Conservation (phyloP, 805 yeast genomes). For the Candida ipomoeae region DNA sequence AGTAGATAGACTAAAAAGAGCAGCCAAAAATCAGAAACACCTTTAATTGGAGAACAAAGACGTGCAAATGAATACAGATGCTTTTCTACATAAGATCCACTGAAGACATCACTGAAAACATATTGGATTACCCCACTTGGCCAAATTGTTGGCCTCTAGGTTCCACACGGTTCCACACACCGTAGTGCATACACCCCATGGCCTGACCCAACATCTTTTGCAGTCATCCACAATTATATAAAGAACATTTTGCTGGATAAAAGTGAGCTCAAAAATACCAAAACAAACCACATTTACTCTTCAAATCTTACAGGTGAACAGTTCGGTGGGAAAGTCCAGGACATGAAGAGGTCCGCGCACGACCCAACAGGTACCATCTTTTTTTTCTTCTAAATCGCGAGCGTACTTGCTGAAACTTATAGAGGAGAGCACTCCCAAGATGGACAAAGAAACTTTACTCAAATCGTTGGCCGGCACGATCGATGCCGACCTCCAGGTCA, state of each 20-base stretch:
- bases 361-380: background rate
- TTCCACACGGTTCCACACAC: background rate
- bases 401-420: background rate
- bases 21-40: background rate
- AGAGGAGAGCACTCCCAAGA: constrained; percentile 13
- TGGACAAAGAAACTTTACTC: constrained; percentile 50
- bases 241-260: background rate
- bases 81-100: background rate
- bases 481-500: constrained; percentile 45
- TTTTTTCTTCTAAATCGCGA: background rate
- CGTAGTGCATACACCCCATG: background rate
- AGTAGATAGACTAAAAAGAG: background rate
- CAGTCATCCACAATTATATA: background rate
- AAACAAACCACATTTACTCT: background rate
- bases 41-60: background rate
- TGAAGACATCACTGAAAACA: background rate
- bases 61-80: background rate
- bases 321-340: too few species aligned
- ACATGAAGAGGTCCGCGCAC: constrained; percentile 2
- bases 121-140: background rate
- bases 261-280: too few species aligned
- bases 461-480: constrained; percentile 50
- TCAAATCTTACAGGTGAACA: too few species aligned
- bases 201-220: background rate
- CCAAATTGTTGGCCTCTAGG: background rate